These are phyloP conservation scores for Aspergillus sclerotioniger DNA, from an alignment of 495 filamentous ascomycete species.

Conservation along the genomic window DNA sequence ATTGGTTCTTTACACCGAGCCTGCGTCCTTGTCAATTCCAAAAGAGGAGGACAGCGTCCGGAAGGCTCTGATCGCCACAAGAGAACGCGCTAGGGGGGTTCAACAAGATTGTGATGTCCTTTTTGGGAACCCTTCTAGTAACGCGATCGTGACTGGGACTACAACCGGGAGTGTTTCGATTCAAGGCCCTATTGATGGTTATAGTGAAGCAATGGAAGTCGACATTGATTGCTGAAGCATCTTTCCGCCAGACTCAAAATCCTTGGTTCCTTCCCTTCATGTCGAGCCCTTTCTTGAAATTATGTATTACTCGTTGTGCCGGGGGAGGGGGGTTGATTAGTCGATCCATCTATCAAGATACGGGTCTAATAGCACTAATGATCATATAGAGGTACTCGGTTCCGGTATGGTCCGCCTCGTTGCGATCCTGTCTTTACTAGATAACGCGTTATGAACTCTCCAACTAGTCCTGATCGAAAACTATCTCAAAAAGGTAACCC, in stretches of 20 bases:
- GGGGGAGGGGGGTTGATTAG: no score
- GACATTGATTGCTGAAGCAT: constrained; percentile 1
- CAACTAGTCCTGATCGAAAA: no score
- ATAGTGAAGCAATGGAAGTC: constrained; percentile 14
- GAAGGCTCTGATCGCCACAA: constrained; percentile 80
- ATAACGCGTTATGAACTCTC: no score
- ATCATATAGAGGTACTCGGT: no score
- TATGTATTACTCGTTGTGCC: constrained; percentile 1
- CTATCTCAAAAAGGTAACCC: no score
- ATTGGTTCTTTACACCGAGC: constrained; percentile 57
- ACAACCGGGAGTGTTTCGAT: not conserved
- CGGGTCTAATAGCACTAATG: no score
- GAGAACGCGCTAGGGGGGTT: constrained; percentile 51
- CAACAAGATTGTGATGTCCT: not conserved
- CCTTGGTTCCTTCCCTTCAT: not conserved
- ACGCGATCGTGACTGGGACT: not conserved
- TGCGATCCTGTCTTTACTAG: no score
- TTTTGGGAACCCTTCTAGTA: not conserved
- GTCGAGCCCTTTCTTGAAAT: not conserved
- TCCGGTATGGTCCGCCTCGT: no score
- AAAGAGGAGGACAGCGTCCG: constrained; percentile 74
- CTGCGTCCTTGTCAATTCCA: constrained; percentile 70
- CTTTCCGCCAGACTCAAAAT: not conserved
- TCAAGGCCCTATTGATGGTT: not conserved
- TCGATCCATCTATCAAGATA: no score